Evolutionary conservation across 116 monocot genomes (phyloP), one percentile per base, ranked within the genome.

Genomic region (Phalaenopsis hybrid): DNA sequence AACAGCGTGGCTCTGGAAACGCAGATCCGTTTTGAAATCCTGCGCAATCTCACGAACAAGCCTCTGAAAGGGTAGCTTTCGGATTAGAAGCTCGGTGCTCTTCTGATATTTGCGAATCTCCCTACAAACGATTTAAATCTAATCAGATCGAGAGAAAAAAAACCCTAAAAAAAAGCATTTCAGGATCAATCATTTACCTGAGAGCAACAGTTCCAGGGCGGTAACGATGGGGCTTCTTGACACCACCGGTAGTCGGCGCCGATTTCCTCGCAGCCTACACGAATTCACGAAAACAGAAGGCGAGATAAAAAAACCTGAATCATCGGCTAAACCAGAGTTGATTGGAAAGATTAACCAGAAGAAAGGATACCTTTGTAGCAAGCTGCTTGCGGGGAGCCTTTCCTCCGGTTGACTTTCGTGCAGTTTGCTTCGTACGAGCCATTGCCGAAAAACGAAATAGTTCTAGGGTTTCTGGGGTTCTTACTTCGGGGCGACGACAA

Each of bases 51-150:
- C 89, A 18, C 89, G 79, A 34, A 92, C 89, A 50, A 92, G 84
- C 63, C 87, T 85, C 85, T 92, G 89, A 88, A 92, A 92, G 12
- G 89, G 91, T 18, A 89, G 84, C 85, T 92, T 92, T n/a, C 89
- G 79, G 74, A 92, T 89, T 81, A 89, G 61, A 15, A 89, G 85
- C 72, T 89, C 88, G 13, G 88, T 88, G 78, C 86, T 89, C 84
- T 89, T 89, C 83, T 91, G 89, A 79, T 87, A 89, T 75, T 91
- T 89, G 4, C 85, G 85, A 33, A 91, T 87, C 84, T 89, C 87
- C 28, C 84, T 83, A 0, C 21, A 72, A 18, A 4, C 55, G 15
- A 58, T 58, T 20, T 55, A 43, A 61, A 9, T 50, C 6, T 45
- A 44, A 48, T 44, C 44, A 48, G 44, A 81, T 75, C 65, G 21